Conservation (phyloP, 2,329 filamentous ascomycete species). For the Colletotrichum falcatum region DNA sequence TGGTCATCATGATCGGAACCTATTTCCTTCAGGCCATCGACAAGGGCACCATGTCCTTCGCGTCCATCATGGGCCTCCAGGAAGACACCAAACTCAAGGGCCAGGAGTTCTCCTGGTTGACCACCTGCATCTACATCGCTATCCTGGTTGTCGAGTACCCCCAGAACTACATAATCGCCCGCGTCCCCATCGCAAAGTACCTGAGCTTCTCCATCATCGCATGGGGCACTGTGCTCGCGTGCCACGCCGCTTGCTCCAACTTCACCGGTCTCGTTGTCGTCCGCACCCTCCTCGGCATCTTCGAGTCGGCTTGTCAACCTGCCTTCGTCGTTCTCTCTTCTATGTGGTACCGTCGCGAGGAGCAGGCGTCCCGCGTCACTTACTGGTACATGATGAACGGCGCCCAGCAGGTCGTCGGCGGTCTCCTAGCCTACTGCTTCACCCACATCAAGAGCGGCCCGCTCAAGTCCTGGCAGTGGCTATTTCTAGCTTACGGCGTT, state of each 20-base stretch:
- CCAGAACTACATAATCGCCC: slow-evolving; percentile 69
- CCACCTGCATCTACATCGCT: slow-evolving; percentile 79
- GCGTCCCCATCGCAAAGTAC: slow-evolving; percentile 76
- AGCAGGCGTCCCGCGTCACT: slow-evolving; percentile 74
- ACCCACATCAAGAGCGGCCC: slow-evolving; percentile 63
- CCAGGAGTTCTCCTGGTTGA: slow-evolving; percentile 75
- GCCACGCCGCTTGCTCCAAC: slow-evolving; percentile 70
- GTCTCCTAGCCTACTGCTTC: slow-evolving; percentile 75
- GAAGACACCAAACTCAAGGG: slow-evolving; percentile 56
- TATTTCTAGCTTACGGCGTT: slow-evolving; percentile 75
- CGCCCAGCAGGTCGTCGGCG: slow-evolving; percentile 77
- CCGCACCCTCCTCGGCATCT: slow-evolving; percentile 76
- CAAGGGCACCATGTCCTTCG: slow-evolving; percentile 75
- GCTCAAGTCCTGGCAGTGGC: slow-evolving; percentile 74
- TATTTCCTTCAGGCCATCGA: slow-evolving; percentile 80
- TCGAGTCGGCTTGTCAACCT: slow-evolving; percentile 78
- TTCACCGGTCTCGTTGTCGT: slow-evolving; percentile 71
- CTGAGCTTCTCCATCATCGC: slow-evolving; percentile 69
- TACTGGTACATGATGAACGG: slow-evolving; percentile 87
- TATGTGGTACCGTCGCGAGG: slow-evolving; percentile 79
- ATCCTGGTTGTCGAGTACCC: slow-evolving; percentile 80
- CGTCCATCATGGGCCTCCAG: slow-evolving; percentile 72
- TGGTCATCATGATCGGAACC: slow-evolving; percentile 78
- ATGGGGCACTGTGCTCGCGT: slow-evolving; percentile 72
- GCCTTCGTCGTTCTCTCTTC: slow-evolving; percentile 74